Conservation (phyloP, 73 alveolate species). For the Tetrahymena elliotti region DNA sequence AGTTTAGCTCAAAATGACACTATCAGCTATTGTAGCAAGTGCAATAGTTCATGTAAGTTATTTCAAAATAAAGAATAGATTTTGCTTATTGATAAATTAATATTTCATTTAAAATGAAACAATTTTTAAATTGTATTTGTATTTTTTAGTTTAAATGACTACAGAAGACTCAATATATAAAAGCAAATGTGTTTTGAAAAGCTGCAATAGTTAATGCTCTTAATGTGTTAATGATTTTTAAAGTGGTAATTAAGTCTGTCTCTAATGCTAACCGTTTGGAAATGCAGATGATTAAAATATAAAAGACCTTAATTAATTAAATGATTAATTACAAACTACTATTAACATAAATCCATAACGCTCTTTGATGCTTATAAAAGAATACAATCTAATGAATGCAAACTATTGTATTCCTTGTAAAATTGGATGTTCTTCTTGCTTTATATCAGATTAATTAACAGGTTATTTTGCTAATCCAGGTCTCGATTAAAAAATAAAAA, state of each 20-base stretch:
- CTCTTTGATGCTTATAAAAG: neutral
- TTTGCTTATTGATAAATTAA: no score
- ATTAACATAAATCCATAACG: neutral
- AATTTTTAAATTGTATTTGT: no score
- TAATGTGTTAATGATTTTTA: neutral
- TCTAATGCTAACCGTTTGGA: neutral
- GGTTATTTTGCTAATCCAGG: neutral
- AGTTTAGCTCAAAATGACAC: neutral
- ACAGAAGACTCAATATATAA: neutral
- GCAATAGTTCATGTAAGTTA: neutral
- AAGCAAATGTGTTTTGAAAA: neutral
- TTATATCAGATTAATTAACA: neutral
- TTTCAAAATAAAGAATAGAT: no score
- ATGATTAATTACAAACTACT: neutral
- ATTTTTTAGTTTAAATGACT: neutral
- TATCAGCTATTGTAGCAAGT: neutral
- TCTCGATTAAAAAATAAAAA: neutral
- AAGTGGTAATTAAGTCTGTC: neutral
- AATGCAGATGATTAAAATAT: neutral
- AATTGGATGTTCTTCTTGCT: neutral
- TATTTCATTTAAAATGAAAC: neutral
- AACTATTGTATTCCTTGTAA: neutral
- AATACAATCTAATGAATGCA: neutral
- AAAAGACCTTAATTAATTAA: neutral
- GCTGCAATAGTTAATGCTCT: neutral